phyloP scores from a whole-genome alignment of 192 early-diverging fungal species.

The Coemansia sp. region DNA sequence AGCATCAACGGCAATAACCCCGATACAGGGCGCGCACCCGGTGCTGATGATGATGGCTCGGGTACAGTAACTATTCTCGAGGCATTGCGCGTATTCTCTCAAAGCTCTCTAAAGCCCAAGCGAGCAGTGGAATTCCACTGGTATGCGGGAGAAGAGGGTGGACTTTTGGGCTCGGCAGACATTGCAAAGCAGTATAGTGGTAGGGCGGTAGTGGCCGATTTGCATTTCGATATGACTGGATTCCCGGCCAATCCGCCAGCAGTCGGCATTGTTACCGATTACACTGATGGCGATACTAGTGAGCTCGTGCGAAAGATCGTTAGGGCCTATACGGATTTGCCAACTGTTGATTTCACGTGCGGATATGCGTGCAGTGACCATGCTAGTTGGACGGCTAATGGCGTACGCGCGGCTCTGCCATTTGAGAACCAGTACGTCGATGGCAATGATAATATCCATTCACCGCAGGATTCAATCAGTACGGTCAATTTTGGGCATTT shows the following conservation, averaged over 20 bases:
- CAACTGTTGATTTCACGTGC: conserved; percentile 18
- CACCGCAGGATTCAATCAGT: conserved; percentile 63
- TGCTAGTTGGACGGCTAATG: conserved; percentile 80
- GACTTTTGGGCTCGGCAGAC: conserved; percentile 83
- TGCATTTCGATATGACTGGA: conserved; percentile 93
- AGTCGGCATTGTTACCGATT: conserved; percentile 80
- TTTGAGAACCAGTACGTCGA: conserved; percentile 65
- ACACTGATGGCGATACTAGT: conserved; percentile 56
- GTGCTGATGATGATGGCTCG: conserved; percentile 81
- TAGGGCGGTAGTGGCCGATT: conserved; percentile 66
- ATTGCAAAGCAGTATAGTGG: conserved; percentile 63
- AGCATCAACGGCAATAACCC: conserved; percentile 77
- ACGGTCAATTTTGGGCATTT: conserved; percentile 65
- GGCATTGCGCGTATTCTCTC: conserved; percentile 64
- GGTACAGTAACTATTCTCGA: conserved; percentile 83
- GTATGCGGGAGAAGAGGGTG: conserved; percentile 86
- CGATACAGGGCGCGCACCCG: conserved; percentile 64
- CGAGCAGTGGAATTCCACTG: conserved; percentile 88
- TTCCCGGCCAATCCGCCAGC: conserved; percentile 62
- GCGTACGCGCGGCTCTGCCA: conserved; percentile 76
- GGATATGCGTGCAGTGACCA: conserved; percentile 73
- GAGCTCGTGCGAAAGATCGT: conserved; percentile 19
- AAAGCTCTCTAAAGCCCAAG: conserved; percentile 62
- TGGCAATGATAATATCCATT: conserved; percentile 74
- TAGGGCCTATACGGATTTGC: conserved; percentile 22